Percentiles rank a stretch among this genome's conserved stretches.
phyloP scores from a whole-genome alignment of 83 land plant species.

The Isoetes engelmannii region DNA sequence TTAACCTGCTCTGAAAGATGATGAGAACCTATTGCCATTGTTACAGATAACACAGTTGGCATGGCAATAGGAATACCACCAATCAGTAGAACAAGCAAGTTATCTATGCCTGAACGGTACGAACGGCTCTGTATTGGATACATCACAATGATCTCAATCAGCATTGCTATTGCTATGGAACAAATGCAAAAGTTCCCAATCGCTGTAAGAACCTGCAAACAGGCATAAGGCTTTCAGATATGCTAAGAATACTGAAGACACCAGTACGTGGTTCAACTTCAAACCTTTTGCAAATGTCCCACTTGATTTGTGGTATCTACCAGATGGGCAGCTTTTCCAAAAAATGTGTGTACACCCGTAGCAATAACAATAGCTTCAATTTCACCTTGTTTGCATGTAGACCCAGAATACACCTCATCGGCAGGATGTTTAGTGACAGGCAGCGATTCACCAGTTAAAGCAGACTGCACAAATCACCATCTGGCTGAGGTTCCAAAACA shows the following conservation, averaged over 20 bases:
- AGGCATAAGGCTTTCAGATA: background rate
- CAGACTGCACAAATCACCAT: background rate
- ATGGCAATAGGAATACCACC: constrained; percentile 11
- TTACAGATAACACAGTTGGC: constrained; percentile 7
- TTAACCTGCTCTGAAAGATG: background rate
- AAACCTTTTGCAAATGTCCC: constrained; percentile 7
- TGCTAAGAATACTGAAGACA: background rate
- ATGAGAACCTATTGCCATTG: constrained; percentile 11
- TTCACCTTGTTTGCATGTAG: constrained; percentile 10
- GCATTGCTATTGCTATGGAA: constrained; percentile 3
- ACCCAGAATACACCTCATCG: constrained; percentile 8
- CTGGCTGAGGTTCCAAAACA: background rate
- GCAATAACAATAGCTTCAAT: constrained; percentile 9
- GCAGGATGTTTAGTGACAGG: constrained; percentile 2
- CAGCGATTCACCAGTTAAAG: constrained; percentile 3
- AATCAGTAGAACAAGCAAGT: constrained; percentile 6
- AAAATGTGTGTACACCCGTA: constrained; percentile 7
- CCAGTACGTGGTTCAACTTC: background rate
- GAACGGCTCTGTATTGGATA: constrained; percentile 3
- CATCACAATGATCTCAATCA: constrained; percentile 6
- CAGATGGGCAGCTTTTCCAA: constrained; percentile 6
- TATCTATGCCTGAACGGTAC: background rate
- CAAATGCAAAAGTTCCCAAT: constrained; percentile 9
- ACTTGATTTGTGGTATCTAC: constrained; percentile 10
- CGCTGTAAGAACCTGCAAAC: constrained; percentile 3